phyloP scores from a whole-genome alignment of 768 basidiomycete genomes.

The Roridomyces roridus region DNA sequence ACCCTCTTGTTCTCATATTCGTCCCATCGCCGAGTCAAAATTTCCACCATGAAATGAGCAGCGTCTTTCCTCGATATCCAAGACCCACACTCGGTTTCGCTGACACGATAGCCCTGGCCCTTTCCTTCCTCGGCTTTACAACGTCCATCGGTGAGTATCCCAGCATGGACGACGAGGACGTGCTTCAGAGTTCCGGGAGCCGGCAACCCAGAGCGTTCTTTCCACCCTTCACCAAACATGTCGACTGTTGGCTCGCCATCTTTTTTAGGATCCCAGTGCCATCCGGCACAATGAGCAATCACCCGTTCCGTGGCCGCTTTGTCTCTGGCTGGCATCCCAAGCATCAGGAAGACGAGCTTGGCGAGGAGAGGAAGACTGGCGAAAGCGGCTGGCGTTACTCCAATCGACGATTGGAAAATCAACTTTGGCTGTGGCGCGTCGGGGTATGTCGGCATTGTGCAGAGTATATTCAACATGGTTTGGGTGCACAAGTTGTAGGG shows the following conservation, averaged over 20 bases:
- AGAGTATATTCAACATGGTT: constrained; percentile 59
- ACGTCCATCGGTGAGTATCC: constrained; percentile 63
- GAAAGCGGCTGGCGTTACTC: constrained; percentile 54
- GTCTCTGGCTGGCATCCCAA: constrained; percentile 56
- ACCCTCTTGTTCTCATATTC: constrained; percentile 58
- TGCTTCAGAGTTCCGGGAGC: constrained; percentile 48
- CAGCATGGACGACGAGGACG: constrained; percentile 60
- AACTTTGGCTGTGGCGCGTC: constrained; percentile 50
- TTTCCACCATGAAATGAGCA: constrained; percentile 67
- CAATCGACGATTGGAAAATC: constrained; percentile 59
- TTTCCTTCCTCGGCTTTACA: constrained; percentile 45
- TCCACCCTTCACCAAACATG: constrained; percentile 55
- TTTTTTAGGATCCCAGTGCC: constrained; percentile 49
- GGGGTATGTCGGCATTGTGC: constrained; percentile 50
- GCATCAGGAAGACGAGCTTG: constrained; percentile 53
- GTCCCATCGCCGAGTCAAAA: constrained; percentile 52
- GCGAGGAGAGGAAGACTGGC: constrained; percentile 51
- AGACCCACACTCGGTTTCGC: constrained; percentile 50
- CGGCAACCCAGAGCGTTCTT: constrained; percentile 45
- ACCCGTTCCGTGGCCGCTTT: constrained; percentile 66
- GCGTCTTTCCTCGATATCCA: constrained; percentile 70
- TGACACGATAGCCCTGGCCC: constrained; percentile 49
- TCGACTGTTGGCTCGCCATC: constrained; percentile 47
- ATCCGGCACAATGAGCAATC: constrained; percentile 53
- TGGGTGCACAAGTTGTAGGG: constrained; percentile 67